phyloP scores from a whole-genome alignment of 179 eudicot species.

The Camellia oleifera region DNA sequence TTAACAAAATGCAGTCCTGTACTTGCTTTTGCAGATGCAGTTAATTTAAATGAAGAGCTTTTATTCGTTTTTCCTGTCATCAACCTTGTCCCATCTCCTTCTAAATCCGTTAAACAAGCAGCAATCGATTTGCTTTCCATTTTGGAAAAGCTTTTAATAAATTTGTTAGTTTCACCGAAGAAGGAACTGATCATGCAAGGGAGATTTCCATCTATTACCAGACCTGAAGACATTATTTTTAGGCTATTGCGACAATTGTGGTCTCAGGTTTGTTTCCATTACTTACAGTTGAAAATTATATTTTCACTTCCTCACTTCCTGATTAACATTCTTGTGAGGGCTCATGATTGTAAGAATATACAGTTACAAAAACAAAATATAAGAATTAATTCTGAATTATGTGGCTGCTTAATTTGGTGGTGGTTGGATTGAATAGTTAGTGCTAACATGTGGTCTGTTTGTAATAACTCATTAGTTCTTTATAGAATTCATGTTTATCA shows the following conservation, averaged over 20 bases:
- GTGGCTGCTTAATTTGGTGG: slow-evolving; percentile 11
- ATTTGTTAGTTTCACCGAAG: slow-evolving; percentile 22
- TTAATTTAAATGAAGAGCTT: slow-evolving; percentile 43
- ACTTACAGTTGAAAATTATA: slow-evolving; percentile 3
- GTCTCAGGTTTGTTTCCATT: slow-evolving; percentile 57
- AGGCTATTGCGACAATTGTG: slow-evolving; percentile 66
- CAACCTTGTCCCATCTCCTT: slow-evolving; percentile 81
- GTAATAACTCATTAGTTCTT: neutral
- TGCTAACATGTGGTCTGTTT: neutral
- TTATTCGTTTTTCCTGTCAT: slow-evolving; percentile 68
- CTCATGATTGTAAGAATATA: neutral
- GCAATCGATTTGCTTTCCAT: slow-evolving; percentile 56
- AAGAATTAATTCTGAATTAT: neutral
- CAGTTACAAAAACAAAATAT: too few species aligned
- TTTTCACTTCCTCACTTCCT: neutral
- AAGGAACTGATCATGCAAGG: slow-evolving; percentile 20
- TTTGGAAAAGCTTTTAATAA: slow-evolving; percentile 49
- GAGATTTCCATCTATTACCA: slow-evolving; percentile 38
- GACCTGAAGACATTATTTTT: slow-evolving; percentile 47
- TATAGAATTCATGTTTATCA: neutral
- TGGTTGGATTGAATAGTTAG: neutral
- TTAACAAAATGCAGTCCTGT: neutral
- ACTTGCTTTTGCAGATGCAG: slow-evolving; percentile 42
- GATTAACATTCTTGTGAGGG: slow-evolving; percentile 1
- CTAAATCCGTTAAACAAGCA: slow-evolving; percentile 63